phyloP scores from a whole-genome alignment of 306 rosid genomes.

The Vicia faba region DNA sequence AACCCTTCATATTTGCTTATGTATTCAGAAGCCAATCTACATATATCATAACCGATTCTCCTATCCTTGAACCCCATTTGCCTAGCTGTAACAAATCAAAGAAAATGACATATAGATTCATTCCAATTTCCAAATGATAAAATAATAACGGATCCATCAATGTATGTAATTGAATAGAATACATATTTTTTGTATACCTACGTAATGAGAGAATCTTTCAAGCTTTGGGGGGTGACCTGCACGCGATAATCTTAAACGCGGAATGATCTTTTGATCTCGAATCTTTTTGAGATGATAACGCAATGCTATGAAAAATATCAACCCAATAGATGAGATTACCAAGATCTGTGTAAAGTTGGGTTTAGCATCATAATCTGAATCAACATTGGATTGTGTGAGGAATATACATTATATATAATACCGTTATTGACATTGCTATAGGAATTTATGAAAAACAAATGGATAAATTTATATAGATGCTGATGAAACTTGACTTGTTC shows the following conservation, averaged over 20 bases:
- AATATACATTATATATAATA: conserved; percentile 13
- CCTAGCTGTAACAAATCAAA: conserved; percentile 71
- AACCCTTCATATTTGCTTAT: conserved; percentile 72
- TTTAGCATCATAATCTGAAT: too few species aligned
- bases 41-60: conserved; percentile 69
- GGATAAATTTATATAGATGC: conserved; percentile 3
- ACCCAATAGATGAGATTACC: too few species aligned
- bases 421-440: background rate
- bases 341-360: too few species aligned
- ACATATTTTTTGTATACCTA: conserved; percentile 62
- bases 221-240: too few species aligned
- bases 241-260: too few species aligned
- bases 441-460: background rate
- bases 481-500: conserved; percentile 8
- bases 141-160: conserved; percentile 24
- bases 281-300: too few species aligned
- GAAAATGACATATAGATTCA: conserved; percentile 11
- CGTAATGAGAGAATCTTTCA: conserved; percentile 89
- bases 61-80: conserved; percentile 90
- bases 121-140: conserved; percentile 9
- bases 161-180: background rate
- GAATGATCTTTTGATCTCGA: too few species aligned
- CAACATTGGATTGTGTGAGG: too few species aligned
- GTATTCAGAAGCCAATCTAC: conserved; percentile 86
- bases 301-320: too few species aligned